Conservation (phyloP, 768 basidiomycete genomes). For the Lactarius sp. region DNA sequence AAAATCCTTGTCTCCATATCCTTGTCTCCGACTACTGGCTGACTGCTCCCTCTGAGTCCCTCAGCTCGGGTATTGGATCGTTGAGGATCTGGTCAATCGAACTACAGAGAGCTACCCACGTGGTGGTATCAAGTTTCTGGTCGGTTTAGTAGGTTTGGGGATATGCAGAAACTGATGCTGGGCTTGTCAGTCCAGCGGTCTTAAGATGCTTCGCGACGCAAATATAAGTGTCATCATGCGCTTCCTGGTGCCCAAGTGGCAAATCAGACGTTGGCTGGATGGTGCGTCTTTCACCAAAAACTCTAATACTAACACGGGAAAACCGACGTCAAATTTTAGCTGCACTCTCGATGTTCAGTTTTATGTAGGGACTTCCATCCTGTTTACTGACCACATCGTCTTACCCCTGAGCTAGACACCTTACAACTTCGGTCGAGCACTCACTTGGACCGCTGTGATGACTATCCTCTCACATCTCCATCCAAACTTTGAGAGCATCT, state of each 20-base stretch:
- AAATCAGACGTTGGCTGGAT: slow-evolving; percentile 63
- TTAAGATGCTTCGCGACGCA: slow-evolving; percentile 53
- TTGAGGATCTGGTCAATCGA: slow-evolving; percentile 66
- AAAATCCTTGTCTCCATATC: neutral
- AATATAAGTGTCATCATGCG: slow-evolving; percentile 67
- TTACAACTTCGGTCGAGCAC: slow-evolving; percentile 69
- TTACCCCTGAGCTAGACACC: slow-evolving; percentile 42
- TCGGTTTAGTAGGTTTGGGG: slow-evolving; percentile 28
- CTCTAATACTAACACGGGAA: neutral
- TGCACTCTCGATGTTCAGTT: slow-evolving; percentile 68
- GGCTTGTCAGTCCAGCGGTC: slow-evolving; percentile 50
- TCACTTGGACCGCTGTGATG: slow-evolving; percentile 79
- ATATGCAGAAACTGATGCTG: neutral
- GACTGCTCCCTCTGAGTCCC: slow-evolving; percentile 32
- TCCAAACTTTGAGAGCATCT: slow-evolving; percentile 57
- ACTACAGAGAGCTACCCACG: slow-evolving; percentile 57
- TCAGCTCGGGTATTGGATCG: slow-evolving; percentile 79
- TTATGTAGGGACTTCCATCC: slow-evolving; percentile 45
- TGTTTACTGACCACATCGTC: neutral
- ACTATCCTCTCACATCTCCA: slow-evolving; percentile 66
- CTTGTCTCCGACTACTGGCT: neutral
- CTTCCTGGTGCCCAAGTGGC: slow-evolving; percentile 63
- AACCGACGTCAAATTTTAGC: slow-evolving; percentile 32
- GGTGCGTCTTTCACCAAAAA: slow-evolving; percentile 35
- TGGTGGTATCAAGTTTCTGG: slow-evolving; percentile 64